Base-by-base conservation (phyloP, 441 rosid genomes). In the Brassica hybrid region DNA sequence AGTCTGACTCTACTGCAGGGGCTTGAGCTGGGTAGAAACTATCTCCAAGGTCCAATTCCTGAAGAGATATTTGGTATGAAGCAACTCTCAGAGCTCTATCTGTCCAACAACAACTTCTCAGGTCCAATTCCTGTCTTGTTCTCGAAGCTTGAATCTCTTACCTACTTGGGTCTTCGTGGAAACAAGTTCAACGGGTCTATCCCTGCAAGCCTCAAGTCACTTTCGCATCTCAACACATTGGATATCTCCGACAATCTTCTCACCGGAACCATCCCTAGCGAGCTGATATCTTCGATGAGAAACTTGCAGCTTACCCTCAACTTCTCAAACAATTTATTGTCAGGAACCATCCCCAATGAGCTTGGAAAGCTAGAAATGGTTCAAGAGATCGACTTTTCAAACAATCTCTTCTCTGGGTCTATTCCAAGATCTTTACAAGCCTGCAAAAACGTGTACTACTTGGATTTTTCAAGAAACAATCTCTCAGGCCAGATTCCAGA, bases 171-270 rank as follows among this genome's bases (percentile, higher is more conserved):
- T 69, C 90, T 94, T 69, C 80, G 75, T n/a, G 82, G 86, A 65
- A 92, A 94, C 89, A 67, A 72, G 86, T 78, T 94, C 36, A 88
- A 84, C 6, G 98, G 96, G 3, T 86, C 91, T 17, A 86, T 94
- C 75, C 98, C 98, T 18, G 18, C 19, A 58, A 85, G 89, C 76
- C 79, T 92, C 72, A 83, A 72, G 59, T 57, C 74, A 36, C 88
- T 92, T 34, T 64, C 54, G 32, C 82, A 83, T 3, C 88, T 94
- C 18, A 58, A 74, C 75, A 38, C 88, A 6, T 71, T 92, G 2
- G 98, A 94, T 85, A 80, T 94, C 80, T 94, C 97, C 2, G 78
- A 81, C 77, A 92, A 91, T 86, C 86, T 77, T 54, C 86, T 92
- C 70, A 79, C 85, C 2, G 96, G 97, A 76, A 61, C 82, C 36